phyloP scores from a whole-genome alignment of 345 rosid species.

The Eutrema yunnanense region DNA sequence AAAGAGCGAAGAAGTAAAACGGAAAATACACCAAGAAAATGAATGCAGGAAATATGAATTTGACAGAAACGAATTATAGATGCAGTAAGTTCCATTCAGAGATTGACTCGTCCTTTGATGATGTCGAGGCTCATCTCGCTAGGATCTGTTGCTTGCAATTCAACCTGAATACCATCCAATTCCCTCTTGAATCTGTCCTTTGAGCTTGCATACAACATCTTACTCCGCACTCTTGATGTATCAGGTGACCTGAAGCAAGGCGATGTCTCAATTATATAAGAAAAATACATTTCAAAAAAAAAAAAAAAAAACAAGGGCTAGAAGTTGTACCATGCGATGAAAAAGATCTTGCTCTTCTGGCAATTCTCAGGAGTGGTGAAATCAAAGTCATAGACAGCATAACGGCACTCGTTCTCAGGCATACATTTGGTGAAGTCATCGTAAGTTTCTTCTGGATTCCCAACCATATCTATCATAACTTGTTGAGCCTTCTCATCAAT shows the following conservation, averaged over 20 bases:
- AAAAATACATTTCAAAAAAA: neutral
- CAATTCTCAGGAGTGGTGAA: constrained; percentile 58
- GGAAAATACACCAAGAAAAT: neutral
- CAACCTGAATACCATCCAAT: constrained; percentile 69
- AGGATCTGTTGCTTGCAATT: constrained; percentile 71
- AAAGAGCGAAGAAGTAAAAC: neutral
- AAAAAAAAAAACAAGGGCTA: neutral
- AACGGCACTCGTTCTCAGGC: constrained; percentile 61
- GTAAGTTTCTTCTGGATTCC: constrained; percentile 49
- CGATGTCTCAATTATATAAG: constrained; percentile 1
- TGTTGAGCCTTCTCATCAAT: constrained; percentile 61
- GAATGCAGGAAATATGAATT: constrained; percentile 2
- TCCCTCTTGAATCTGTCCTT: constrained; percentile 76
- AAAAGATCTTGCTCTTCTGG: constrained; percentile 74
- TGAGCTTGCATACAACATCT: constrained; percentile 75
- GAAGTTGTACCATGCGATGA: constrained; percentile 54
- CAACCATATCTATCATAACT: constrained; percentile 52
- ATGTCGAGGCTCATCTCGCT: constrained; percentile 71
- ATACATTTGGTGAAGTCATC: constrained; percentile 47
- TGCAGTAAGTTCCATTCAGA: constrained; percentile 10
- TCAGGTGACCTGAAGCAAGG: constrained; percentile 55
- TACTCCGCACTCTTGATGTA: constrained; percentile 59
- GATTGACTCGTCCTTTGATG: constrained; percentile 47
- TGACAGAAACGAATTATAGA: constrained; percentile 8
- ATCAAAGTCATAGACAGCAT: constrained; percentile 44